These are phyloP conservation scores for Colletotrichum sp. DNA, from an alignment of 2,329 filamentous ascomycete species.

Conservation along the genomic window DNA sequence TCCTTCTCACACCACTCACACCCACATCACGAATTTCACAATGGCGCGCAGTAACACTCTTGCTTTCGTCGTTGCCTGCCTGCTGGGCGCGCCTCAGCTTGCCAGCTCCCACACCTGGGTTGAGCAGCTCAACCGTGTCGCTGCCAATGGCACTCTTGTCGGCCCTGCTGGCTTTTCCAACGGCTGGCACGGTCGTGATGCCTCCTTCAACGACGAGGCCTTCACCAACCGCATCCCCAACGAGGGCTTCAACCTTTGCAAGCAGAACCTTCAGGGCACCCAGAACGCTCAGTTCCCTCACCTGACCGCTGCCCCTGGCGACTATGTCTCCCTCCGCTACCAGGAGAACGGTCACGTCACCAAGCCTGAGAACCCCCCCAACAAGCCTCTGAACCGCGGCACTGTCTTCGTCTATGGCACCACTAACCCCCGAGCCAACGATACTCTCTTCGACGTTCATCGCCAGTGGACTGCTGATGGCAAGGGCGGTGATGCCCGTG, in stretches of 20 bases:
- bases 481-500: constrained; percentile 79
- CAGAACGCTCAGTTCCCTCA: constrained; percentile 55
- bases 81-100: constrained; percentile 21
- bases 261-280: background rate
- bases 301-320: constrained; percentile 65
- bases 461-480: constrained; percentile 80
- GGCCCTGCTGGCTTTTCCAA: constrained; percentile 78
- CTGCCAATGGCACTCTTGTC: constrained; percentile 74
- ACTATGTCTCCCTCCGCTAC: constrained; percentile 70
- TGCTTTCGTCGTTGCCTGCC: constrained; percentile 36
- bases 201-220: constrained; percentile 61
- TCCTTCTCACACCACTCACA: background rate
- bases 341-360: constrained; percentile 81
- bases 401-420: constrained; percentile 81
- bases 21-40: background rate
- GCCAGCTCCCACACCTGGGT: constrained; percentile 78
- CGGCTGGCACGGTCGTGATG: constrained; percentile 65
- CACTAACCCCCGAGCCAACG: constrained; percentile 55
- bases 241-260: constrained; percentile 35
- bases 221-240: constrained; percentile 70
- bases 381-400: constrained; percentile 70
- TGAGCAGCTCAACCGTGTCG: constrained; percentile 75
- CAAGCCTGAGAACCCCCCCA: constrained; percentile 56
- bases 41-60: constrained; percentile 20
- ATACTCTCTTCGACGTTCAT: constrained; percentile 69